Percentiles rank a stretch among this genome's conserved stretches.
These are phyloP conservation scores for Sphaerulina musiva DNA, from an alignment of 2,329 filamentous ascomycete species.

Conservation along the genomic window DNA sequence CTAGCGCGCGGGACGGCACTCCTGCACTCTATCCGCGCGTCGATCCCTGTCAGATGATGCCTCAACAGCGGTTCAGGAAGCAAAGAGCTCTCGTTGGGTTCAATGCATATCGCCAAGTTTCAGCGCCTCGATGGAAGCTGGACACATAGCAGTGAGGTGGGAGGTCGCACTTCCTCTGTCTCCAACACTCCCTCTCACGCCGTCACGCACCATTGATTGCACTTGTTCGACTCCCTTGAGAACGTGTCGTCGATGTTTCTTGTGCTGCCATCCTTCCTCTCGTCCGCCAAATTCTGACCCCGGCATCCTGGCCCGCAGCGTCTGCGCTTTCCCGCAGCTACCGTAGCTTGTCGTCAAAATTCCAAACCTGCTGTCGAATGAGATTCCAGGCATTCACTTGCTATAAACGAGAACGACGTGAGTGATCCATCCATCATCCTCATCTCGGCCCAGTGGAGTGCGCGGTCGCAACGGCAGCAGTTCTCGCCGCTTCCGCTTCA, in stretches of 20 bases:
- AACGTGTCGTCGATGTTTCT: not conserved
- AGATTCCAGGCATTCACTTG: constrained; percentile 12
- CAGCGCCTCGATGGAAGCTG: not conserved
- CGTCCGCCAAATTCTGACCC: constrained; percentile 1
- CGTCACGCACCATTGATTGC: not conserved
- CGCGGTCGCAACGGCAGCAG: not conserved
- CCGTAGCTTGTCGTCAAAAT: constrained; percentile 1
- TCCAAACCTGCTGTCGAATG: constrained; percentile 12
- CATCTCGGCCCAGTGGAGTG: not conserved
- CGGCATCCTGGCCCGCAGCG: constrained; percentile 3
- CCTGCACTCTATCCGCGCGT: not conserved
- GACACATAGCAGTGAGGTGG: not conserved
- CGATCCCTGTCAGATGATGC: constrained; percentile 1
- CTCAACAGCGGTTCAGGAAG: constrained; percentile 3
- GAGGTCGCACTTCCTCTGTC: not conserved
- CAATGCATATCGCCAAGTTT: constrained; percentile 1
- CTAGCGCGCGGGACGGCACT: constrained; percentile 8
- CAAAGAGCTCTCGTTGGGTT: constrained; percentile 6
- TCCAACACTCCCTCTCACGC: not conserved
- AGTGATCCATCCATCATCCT: constrained; percentile 5
- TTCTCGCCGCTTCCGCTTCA: not conserved
- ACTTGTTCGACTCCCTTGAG: not conserved
- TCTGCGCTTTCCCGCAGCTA: constrained; percentile 5
- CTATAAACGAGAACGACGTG: constrained; percentile 13
- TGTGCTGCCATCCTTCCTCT: not conserved